A percentile compares a stretch with the other conserved stretches of the same genome.
These are phyloP conservation scores for Staphylotrichum tortipilum DNA, from an alignment of 495 filamentous ascomycete species.

Conservation along the genomic window DNA sequence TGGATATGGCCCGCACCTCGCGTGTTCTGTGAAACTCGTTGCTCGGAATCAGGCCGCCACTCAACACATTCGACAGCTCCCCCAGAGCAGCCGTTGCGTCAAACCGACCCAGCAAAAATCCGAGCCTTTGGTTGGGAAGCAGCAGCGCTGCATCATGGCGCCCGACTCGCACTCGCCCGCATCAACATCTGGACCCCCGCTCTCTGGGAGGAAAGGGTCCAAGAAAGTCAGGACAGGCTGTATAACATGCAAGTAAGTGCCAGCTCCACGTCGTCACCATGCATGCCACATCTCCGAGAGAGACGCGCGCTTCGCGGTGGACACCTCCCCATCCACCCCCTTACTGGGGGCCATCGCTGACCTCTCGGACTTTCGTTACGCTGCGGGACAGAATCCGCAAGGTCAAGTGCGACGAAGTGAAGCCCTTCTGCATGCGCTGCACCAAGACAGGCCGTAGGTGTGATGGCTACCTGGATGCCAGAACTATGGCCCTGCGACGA, in stretches of 20 bases:
- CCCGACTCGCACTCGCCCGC: slow-evolving; percentile 21
- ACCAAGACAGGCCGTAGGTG: slow-evolving; percentile 38
- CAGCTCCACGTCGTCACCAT: neutral
- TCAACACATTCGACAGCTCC: neutral
- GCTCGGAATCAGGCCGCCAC: slow-evolving; percentile 1
- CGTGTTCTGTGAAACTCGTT: neutral
- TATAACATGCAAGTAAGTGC: slow-evolving; percentile 32
- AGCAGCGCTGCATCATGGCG: slow-evolving; percentile 10
- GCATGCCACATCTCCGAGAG: too few relatives aligned
- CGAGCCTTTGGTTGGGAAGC: neutral
- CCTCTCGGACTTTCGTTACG: slow-evolving; percentile 6
- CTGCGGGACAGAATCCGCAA: slow-evolving; percentile 25
- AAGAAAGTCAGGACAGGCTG: slow-evolving; percentile 31
- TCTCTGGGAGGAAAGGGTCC: slow-evolving; percentile 26
- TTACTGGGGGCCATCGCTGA: neutral
- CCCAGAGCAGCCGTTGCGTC: neutral
- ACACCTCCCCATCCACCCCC: neutral
- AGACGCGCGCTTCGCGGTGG: neutral
- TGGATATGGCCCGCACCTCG: slow-evolving; percentile 3
- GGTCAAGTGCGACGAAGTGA: slow-evolving; percentile 39
- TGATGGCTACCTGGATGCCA: slow-evolving; percentile 34
- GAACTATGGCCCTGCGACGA: slow-evolving; percentile 21
- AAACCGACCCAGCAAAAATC: too few relatives aligned
- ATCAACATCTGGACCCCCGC: slow-evolving; percentile 9
- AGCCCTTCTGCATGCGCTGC: slow-evolving; percentile 37